Evolutionary conservation across 2,329 filamentous ascomycete genomes (phyloP).

Genomic region (Dactylellina drechsleri): DNA sequence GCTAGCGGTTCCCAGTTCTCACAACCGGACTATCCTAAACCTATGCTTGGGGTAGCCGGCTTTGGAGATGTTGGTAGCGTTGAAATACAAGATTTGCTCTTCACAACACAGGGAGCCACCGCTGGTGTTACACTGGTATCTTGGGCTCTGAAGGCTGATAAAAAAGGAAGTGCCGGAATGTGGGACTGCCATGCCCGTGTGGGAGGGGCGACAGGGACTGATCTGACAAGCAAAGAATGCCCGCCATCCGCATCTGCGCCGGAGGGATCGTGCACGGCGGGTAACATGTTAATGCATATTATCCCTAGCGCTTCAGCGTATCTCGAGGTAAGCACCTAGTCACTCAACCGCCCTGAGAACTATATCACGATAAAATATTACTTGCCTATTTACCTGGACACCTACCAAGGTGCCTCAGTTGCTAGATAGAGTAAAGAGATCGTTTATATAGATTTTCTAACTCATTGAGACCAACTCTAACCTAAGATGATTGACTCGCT

Average conservation of each 20-base stretch:
- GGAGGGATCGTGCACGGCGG: slow-evolving; percentile 60
- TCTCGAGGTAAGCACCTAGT: no score
- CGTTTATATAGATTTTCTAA: no score
- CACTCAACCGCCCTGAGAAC: no score
- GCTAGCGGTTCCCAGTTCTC: slow-evolving; percentile 67
- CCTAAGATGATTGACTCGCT: background rate
- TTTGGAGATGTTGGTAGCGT: slow-evolving; percentile 72
- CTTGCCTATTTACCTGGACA: no score
- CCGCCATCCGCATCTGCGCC: slow-evolving; percentile 60
- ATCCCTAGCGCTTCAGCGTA: slow-evolving; percentile 59
- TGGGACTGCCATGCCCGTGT: slow-evolving; percentile 59
- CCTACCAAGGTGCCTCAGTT: no score
- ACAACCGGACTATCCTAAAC: slow-evolving; percentile 68
- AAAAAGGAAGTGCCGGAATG: slow-evolving; percentile 66
- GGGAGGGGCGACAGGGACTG: slow-evolving; percentile 66
- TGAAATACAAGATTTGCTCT: slow-evolving; percentile 76
- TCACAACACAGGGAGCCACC: slow-evolving; percentile 73
- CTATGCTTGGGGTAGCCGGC: slow-evolving; percentile 72
- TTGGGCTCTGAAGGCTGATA: slow-evolving; percentile 72
- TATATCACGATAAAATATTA: no score
- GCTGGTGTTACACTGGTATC: slow-evolving; percentile 75
- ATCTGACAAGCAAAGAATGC: slow-evolving; percentile 63
- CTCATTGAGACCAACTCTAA: background rate
- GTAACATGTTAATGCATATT: slow-evolving; percentile 62
- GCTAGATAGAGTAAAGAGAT: no score